phyloP scores from a whole-genome alignment of 257 asterid species.

The Phtheirospermum japonicum region DNA sequence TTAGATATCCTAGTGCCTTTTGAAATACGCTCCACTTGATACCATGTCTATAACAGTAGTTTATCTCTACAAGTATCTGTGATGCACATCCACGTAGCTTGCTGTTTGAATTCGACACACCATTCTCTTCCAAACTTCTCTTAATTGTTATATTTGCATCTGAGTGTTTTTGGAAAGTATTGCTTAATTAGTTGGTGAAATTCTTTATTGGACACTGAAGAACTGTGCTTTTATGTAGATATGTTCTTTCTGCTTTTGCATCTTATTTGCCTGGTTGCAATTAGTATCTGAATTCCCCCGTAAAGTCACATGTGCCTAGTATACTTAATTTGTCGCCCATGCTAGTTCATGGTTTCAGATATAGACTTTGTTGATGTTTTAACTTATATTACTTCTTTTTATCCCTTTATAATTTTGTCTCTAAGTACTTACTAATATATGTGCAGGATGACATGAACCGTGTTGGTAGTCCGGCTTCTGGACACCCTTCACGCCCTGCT shows the following conservation, averaged over 20 bases:
- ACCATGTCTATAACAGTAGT: background rate
- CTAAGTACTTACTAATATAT: slow-evolving; percentile 8
- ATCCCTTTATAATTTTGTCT: slow-evolving; percentile 1
- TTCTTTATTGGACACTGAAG: background rate
- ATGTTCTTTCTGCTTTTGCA: background rate
- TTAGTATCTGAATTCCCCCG: too few species aligned
- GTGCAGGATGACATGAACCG: slow-evolving; percentile 78
- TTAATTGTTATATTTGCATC: background rate
- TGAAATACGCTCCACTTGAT: background rate
- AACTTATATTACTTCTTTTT: background rate
- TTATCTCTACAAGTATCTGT: slow-evolving; percentile 5
- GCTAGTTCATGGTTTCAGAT: slow-evolving; percentile 13
- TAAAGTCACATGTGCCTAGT: too few species aligned
- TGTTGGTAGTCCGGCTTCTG: slow-evolving; percentile 48
- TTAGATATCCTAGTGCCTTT: background rate
- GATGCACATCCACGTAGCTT: background rate
- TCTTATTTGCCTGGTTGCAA: too few species aligned
- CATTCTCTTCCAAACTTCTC: background rate
- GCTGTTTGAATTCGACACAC: background rate
- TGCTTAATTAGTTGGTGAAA: background rate
- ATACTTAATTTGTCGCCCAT: background rate
- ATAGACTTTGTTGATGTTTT: slow-evolving; percentile 3
- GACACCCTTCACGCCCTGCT: slow-evolving; percentile 77
- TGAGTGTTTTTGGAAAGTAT: background rate
- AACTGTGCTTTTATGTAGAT: background rate